phyloP scores from a whole-genome alignment of 163 green algal genomes.

The Scenedesmus sp. region DNA sequence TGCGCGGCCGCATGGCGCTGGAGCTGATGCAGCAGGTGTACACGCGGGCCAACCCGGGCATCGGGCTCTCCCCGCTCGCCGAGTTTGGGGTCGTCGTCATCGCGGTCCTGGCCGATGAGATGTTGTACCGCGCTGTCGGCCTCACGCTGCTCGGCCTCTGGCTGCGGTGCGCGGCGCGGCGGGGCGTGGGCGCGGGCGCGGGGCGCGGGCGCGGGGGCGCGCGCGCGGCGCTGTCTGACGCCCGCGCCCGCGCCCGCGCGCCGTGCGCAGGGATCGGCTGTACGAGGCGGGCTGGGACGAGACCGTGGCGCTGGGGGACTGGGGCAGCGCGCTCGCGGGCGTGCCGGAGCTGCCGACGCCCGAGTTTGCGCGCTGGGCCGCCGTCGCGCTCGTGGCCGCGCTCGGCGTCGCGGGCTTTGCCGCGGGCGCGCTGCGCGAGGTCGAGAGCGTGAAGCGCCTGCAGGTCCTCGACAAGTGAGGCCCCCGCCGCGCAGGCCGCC shows the following conservation, averaged over 20 bases:
- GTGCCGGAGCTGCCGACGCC: conserved; percentile 7
- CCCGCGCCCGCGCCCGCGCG: background rate
- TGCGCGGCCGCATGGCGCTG: conserved; percentile 34
- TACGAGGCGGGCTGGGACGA: conserved; percentile 44
- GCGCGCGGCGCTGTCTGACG: too few relatives aligned
- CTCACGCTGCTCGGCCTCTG: conserved; percentile 40
- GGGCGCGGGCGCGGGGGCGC: background rate
- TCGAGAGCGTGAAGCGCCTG: conserved; percentile 7
- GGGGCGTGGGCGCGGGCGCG: background rate
- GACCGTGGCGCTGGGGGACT: background rate
- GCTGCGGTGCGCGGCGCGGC: conserved; percentile 16
- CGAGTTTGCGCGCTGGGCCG: conserved; percentile 18
- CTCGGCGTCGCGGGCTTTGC: conserved; percentile 36
- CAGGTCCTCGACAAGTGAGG: conserved; percentile 32
- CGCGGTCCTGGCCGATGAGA: conserved; percentile 39
- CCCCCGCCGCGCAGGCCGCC: too few relatives aligned
- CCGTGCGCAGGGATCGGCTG: conserved; percentile 31
- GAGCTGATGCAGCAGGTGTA: conserved; percentile 48
- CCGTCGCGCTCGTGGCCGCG: conserved; percentile 23
- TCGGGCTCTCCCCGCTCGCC: conserved; percentile 16
- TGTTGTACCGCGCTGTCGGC: conserved; percentile 41
- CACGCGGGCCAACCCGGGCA: conserved; percentile 34
- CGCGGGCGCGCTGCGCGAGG: conserved; percentile 12
- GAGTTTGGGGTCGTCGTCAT: conserved; percentile 29
- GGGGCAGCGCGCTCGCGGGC: background rate